Percentiles rank a stretch among this genome's conserved stretches.
Evolutionary conservation across 108 stramenopile genomes (phyloP).

Genomic region (Poteriospumella lacustris): DNA sequence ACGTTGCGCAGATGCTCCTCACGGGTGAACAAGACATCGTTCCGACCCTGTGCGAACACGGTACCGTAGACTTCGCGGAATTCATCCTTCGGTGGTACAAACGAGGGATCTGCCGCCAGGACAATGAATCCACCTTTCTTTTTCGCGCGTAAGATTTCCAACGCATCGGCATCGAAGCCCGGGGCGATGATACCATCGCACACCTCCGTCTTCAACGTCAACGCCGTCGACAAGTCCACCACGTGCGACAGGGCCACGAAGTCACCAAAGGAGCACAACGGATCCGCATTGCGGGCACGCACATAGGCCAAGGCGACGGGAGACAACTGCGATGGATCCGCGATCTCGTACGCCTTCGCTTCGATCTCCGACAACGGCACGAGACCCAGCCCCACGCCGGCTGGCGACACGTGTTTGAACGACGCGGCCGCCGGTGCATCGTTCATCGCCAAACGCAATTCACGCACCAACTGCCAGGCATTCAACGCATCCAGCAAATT

Average conservation of each 20-base stretch:
- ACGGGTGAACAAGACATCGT: conserved; percentile 74
- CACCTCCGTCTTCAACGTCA: conserved; percentile 18
- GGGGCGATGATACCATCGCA: conserved; percentile 98
- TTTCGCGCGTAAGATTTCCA: conserved; percentile 86
- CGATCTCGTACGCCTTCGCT: conserved; percentile 72
- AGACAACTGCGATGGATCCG: conserved; percentile 67
- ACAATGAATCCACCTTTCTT: conserved; percentile 97
- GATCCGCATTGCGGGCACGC: conserved; percentile 94
- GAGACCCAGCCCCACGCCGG: conserved; percentile 91
- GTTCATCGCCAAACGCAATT: conserved; percentile 79
- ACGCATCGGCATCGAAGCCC: conserved; percentile 86
- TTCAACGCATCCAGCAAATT: conserved; percentile 95
- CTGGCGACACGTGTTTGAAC: conserved; percentile 97
- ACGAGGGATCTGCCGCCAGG: conserved; percentile 75
- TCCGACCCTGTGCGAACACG: conserved; percentile 90
- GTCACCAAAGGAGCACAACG: conserved; percentile 96
- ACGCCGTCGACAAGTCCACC: conserved; percentile 93
- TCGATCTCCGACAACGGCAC: conserved; percentile 75
- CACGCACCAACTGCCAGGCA: conserved; percentile 91
- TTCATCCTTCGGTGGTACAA: conserved; percentile 73
- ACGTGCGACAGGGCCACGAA: conserved; percentile 88
- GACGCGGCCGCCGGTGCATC: conserved; percentile 79
- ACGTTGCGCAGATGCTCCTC: conserved; percentile 65
- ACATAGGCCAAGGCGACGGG: conserved; percentile 89
- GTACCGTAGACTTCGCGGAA: conserved; percentile 97